phyloP scores from a whole-genome alignment of 331 rosid species.

The Erythrophleum ivorense region DNA sequence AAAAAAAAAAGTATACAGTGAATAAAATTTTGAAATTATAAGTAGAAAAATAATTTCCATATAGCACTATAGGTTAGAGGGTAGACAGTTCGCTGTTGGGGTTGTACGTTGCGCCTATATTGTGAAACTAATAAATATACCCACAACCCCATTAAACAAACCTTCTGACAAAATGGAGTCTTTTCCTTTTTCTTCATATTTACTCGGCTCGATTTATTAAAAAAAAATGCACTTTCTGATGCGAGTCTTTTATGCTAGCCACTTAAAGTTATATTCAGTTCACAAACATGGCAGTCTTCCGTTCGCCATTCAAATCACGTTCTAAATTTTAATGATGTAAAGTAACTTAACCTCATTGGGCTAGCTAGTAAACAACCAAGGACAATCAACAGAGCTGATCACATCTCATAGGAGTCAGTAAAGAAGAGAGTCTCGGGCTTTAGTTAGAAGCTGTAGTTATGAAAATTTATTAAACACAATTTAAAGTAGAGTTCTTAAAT shows the following conservation, averaged over 20 bases:
- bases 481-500: too few relatives aligned
- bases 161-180: not conserved
- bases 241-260: not conserved
- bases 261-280: not conserved
- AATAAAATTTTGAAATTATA: too few relatives aligned
- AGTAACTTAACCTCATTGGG: not conserved
- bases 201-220: not conserved
- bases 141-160: not conserved
- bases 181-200: not conserved
- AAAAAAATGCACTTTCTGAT: not conserved
- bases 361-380: not conserved
- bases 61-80: too few relatives aligned
- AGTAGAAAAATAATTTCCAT: too few relatives aligned
- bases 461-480: too few relatives aligned
- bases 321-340: constrained; percentile 3
- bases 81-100: too few relatives aligned
- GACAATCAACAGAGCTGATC: not conserved
- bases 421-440: too few relatives aligned
- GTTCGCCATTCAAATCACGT: not conserved
- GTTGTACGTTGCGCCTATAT: not conserved
- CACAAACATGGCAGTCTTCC: not conserved
- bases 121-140: not conserved
- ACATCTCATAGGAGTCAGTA: not conserved
- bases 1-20: too few relatives aligned
- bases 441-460: too few relatives aligned